Evolutionary conservation across 208 protist genomes (phyloP).

Genomic region (Vickermania spadyakhi): DNA sequence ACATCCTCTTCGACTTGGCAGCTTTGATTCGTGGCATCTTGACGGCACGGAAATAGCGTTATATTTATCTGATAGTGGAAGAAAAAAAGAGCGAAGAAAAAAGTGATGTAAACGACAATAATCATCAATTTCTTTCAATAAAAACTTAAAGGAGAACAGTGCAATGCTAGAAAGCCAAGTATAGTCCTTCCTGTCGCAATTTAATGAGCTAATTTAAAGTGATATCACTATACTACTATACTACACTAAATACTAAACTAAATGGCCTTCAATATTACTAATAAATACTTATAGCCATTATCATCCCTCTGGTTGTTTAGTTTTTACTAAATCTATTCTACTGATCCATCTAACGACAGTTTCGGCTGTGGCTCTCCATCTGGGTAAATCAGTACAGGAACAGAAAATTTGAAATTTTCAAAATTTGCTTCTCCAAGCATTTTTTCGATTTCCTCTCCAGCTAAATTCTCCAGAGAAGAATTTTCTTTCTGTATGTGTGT

Average conservation of each 20-base stretch:
- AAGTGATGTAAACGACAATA: constrained; percentile 2
- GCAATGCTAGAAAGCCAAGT: too few species aligned
- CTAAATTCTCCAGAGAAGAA: constrained; percentile 20
- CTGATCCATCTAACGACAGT: constrained; percentile 47
- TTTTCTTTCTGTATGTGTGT: constrained; percentile 12
- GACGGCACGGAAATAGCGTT: constrained; percentile 5
- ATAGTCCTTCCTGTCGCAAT: too few species aligned
- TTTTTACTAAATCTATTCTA: too few species aligned
- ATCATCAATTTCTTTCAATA: constrained; percentile 10
- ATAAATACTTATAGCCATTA: too few species aligned
- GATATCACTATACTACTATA: background rate
- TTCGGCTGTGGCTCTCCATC: constrained; percentile 40
- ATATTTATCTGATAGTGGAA: constrained; percentile 9
- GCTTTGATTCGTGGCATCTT: constrained; percentile 70
- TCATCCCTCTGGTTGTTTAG: too few species aligned
- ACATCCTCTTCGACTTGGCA: constrained; percentile 75
- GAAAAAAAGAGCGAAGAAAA: constrained; percentile 14
- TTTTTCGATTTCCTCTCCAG: constrained; percentile 45
- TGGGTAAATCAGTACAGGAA: constrained; percentile 77
- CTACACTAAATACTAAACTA: constrained; percentile 5
- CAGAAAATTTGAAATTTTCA: constrained; percentile 48
- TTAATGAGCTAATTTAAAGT: too few species aligned
- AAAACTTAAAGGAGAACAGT: too few species aligned
- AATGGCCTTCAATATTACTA: background rate
- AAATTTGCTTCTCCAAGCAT: constrained; percentile 38